A percentile compares a stretch with the other conserved stretches of the same genome.
Conservation (phyloP, 1,284 basidiomycete genomes). For the Moesziomyces parantarcticus region DNA sequence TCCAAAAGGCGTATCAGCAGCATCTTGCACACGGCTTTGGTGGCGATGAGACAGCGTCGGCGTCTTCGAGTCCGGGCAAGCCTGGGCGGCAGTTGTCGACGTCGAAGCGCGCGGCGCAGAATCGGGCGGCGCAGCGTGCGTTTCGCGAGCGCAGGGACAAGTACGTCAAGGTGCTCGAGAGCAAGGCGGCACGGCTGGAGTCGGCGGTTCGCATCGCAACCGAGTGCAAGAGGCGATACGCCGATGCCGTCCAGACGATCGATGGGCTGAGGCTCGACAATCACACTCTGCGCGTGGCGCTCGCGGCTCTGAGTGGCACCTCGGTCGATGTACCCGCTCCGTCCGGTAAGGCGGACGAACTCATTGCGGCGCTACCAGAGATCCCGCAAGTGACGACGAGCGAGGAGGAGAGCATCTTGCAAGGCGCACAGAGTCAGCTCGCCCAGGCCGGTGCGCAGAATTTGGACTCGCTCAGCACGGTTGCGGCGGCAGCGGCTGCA, state of each 20-base stretch:
- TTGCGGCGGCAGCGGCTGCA: slow-evolving; percentile 54
- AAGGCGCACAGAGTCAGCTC: slow-evolving; percentile 2
- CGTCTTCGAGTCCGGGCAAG: slow-evolving; percentile 10
- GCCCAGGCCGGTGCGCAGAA: slow-evolving; percentile 26
- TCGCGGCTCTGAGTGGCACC: slow-evolving; percentile 55
- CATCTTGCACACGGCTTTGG: slow-evolving; percentile 21
- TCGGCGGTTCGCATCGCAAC: slow-evolving; percentile 49
- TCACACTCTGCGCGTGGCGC: slow-evolving; percentile 54
- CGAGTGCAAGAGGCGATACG: slow-evolving; percentile 50
- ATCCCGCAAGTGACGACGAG: slow-evolving; percentile 33
- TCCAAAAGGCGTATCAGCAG: slow-evolving; percentile 45
- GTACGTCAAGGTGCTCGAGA: slow-evolving; percentile 60
- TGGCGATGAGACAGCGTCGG: background rate
- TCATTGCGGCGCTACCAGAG: slow-evolving; percentile 16
- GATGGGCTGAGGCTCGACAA: slow-evolving; percentile 59
- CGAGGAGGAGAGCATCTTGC: slow-evolving; percentile 28
- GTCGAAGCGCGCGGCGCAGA: slow-evolving; percentile 61
- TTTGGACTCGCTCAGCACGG: slow-evolving; percentile 54
- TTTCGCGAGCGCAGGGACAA: slow-evolving; percentile 61
- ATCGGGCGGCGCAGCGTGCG: slow-evolving; percentile 62
- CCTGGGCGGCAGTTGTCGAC: slow-evolving; percentile 50
- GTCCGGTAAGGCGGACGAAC: slow-evolving; percentile 47
- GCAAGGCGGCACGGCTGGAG: slow-evolving; percentile 52
- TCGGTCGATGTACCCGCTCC: slow-evolving; percentile 20
- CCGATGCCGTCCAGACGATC: slow-evolving; percentile 55